Percentiles rank a stretch among this genome's conserved stretches.
Conservation (phyloP, 2,329 filamentous ascomycete genomes). For the Exophiala oligosperma region DNA sequence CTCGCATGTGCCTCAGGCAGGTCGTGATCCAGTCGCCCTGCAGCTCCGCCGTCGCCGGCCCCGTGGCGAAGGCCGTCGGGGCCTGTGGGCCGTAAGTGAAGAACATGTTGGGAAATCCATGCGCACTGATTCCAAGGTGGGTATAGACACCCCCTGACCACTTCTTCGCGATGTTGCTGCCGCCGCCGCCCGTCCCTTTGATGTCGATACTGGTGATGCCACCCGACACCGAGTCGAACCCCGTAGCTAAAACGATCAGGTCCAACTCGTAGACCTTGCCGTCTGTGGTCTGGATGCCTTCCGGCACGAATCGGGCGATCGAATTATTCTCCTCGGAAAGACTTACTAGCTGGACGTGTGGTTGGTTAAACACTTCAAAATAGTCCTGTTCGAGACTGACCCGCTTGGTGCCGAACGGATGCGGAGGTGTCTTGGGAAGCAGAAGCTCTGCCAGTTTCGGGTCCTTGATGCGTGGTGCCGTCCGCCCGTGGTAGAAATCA, state of each 20-base stretch:
- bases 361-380: slow-evolving; percentile 49
- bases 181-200: neutral
- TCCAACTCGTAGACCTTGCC: slow-evolving; percentile 41
- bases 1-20: neutral
- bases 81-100: neutral
- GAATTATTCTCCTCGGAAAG: neutral
- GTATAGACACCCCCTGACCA: neutral
- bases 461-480: slow-evolving; percentile 51
- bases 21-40: neutral
- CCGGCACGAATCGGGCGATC: slow-evolving; percentile 4
- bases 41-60: too few relatives aligned
- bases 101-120: neutral
- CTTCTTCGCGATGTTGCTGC: neutral
- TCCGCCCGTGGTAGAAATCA: slow-evolving; percentile 56
- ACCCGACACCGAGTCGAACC: slow-evolving; percentile 45
- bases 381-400: slow-evolving; percentile 50
- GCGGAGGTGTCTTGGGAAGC: slow-evolving; percentile 53
- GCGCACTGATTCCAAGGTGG: neutral
- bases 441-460: slow-evolving; percentile 52
- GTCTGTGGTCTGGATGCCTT: slow-evolving; percentile 42
- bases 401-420: slow-evolving; percentile 57
- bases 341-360: slow-evolving; percentile 42
- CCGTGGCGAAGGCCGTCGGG: slow-evolving; percentile 21
- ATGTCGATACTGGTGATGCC: neutral
- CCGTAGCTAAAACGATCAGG: slow-evolving; percentile 42